phyloP scores from a whole-genome alignment of 495 filamentous ascomycete species.

The Bacidia gigantensis region DNA sequence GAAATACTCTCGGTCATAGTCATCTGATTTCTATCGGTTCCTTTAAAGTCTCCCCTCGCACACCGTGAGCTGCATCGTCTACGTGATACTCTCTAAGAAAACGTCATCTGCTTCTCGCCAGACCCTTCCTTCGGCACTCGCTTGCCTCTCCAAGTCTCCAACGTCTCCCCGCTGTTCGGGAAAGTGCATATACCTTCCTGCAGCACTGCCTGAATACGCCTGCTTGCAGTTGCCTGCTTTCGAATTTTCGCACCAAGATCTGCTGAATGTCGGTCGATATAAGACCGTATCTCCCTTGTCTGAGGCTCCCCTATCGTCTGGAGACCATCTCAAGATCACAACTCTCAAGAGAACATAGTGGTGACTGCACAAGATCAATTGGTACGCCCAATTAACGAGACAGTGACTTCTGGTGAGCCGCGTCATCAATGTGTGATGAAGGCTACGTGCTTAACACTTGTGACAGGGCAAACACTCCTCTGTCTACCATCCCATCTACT shows the following conservation, averaged over 20 bases:
- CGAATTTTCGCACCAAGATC: background rate
- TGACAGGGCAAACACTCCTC: background rate
- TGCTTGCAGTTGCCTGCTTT: background rate
- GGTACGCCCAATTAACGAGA: background rate
- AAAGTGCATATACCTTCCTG: background rate
- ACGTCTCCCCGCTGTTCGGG: background rate
- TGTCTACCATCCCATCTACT: background rate
- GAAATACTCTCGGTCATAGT: background rate
- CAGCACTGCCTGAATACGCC: background rate
- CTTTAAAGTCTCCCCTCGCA: background rate
- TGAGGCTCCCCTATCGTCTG: constrained; percentile 57
- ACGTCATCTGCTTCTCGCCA: background rate
- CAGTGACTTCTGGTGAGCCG: background rate
- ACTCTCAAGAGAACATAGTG: constrained; percentile 57
- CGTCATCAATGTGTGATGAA: background rate
- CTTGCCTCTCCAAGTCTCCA: background rate
- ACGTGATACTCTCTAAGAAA: background rate
- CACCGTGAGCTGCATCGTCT: background rate
- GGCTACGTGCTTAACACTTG: background rate
- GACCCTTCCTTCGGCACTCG: background rate
- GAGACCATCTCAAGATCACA: constrained; percentile 59
- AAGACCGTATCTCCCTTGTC: constrained; percentile 51
- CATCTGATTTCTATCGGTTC: background rate
- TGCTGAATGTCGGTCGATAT: constrained; percentile 66
- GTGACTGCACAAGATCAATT: constrained; percentile 34